Base-by-base conservation (phyloP, 257 asterid species). In the Echium plantagineum region DNA sequence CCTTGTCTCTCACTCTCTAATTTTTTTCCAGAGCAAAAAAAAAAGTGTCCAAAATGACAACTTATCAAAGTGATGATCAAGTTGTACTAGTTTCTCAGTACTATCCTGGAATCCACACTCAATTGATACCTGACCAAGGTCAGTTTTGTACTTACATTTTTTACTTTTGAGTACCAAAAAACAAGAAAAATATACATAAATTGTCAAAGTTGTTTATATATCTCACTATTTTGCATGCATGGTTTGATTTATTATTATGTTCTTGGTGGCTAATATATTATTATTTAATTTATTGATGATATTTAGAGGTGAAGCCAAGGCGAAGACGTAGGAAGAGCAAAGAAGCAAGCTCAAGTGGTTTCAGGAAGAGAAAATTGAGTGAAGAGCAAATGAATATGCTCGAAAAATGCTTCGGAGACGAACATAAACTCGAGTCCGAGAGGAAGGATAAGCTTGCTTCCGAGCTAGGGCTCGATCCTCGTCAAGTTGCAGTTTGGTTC, bases 401-500 rank as follows among this genome's bases (percentile, higher is more conserved):
- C 53, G 98, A 90, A 66, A 26, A 62, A 48, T 77, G 85, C 65
- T 90, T 90, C 47, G 89, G 74, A 18, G 71, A 57, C 31, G 98
- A 90, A 69, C 94, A 85, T 32, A 87, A 90, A 52, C 47, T 87
- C 58, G 98, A 87, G 78, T 75, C 95, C 7, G 96, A 87, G 75
- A 87, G 96, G 61, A 90, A 90, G 69, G 95, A 87, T 64, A 68
- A 69, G 70, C 79, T 90, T 20, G 98, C 98, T 5, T 67, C 80
- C 2, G 96, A 90, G 83, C 71, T 90, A 22, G 95, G 91, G 30
- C 72, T 90, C 10, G 96, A 90, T 61, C 88, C 95, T 0, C 83
- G 98, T 21, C 96, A 90, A 75, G 98, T 90, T n/a, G 98, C 96
- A 2, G 98, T 90, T 5, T 90, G 98, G 98, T 90, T 90, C 53